These are phyloP conservation scores for Luffa acutangula DNA, from an alignment of 306 rosid species.

Conservation along the genomic window DNA sequence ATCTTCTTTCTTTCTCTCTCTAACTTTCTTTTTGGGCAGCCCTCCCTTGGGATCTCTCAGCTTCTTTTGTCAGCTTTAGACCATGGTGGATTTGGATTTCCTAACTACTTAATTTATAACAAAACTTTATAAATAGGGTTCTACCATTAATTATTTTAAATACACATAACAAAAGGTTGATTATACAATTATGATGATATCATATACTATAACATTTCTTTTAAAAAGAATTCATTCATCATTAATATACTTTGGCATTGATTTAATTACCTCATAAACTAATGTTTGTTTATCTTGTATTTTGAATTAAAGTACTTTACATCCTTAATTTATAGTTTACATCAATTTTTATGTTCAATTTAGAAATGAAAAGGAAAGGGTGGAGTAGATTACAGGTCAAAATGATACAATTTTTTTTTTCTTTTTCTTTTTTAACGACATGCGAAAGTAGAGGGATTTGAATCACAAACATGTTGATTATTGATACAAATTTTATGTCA, in stretches of 20 bases:
- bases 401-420: no score
- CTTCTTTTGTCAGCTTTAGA: slow-evolving; percentile 4
- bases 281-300: no score
- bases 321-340: no score
- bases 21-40: neutral
- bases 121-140: no score
- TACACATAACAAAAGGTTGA: neutral
- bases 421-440: no score
- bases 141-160: no score
- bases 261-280: no score
- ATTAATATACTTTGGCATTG: neutral
- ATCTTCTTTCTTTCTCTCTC: neutral
- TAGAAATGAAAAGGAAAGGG: neutral
- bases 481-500: no score
- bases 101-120: neutral
- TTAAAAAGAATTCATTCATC: neutral
- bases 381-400: neutral
- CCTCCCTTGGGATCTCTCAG: neutral
- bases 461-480: no score
- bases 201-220: neutral
- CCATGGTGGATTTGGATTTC: neutral
- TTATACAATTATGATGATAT: neutral
- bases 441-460: no score
- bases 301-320: no score
- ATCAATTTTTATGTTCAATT: neutral